These are phyloP conservation scores for Solanum pinnatisectum DNA, from an alignment of 257 asterid genomes.

Conservation along the genomic window DNA sequence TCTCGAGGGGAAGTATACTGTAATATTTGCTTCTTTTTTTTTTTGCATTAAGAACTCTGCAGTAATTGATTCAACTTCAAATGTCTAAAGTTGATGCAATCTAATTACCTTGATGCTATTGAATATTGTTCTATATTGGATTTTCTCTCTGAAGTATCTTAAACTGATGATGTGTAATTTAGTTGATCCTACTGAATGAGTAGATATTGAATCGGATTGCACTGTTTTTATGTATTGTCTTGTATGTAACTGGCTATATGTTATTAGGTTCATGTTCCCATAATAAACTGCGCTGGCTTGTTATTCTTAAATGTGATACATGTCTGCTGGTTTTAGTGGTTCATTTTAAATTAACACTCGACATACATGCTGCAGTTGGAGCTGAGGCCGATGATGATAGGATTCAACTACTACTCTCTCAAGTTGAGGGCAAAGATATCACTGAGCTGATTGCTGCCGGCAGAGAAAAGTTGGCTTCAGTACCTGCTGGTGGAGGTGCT, in stretches of 20 bases:
- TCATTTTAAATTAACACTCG: background rate
- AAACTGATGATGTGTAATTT: background rate
- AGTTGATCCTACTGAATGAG: background rate
- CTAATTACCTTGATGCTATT: background rate
- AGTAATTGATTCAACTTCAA: background rate
- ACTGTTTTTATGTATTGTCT: background rate
- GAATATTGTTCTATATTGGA: background rate
- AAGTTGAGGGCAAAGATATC: slow-evolving; percentile 33
- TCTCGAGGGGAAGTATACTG: background rate
- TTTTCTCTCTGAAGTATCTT: background rate
- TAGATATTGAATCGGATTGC: background rate
- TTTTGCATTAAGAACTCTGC: background rate
- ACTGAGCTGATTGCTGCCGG: slow-evolving; percentile 44
- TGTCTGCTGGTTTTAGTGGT: background rate
- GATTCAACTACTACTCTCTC: slow-evolving; percentile 20
- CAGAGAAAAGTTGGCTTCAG: slow-evolving; percentile 45
- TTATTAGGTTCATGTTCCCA: background rate
- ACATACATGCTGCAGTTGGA: slow-evolving; percentile 18
- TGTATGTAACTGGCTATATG: background rate
- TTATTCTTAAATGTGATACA: background rate
- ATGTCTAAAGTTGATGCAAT: background rate
- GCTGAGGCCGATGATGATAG: slow-evolving; percentile 37
- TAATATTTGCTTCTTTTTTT: background rate
- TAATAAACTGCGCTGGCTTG: background rate
- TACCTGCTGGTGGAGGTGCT: slow-evolving; percentile 40